Conservation (phyloP, 306 rosid genomes). For the cucumber (Cucumis sativus) region Cucumber_9930_V3 NC_026660.2:5967501-5968000, state of each 20-base stretch:
- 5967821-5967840: constrained; percentile 12
- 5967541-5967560: constrained; percentile 22
- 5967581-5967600: constrained; percentile 94
- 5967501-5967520: not conserved
- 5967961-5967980: constrained; percentile 33
- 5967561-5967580: constrained; percentile 68
- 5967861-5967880: constrained; percentile 92
- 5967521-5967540: constrained; percentile 15
- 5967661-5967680: constrained; percentile 37
- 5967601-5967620: constrained; percentile 90
- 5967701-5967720: constrained; percentile 94
- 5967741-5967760: constrained; percentile 84
- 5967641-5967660: constrained; percentile 46
- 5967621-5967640: constrained; percentile 77
- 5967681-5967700: constrained; percentile 88
- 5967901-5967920: constrained; percentile 39
- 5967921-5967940: constrained; percentile 32
- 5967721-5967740: constrained; percentile 81
- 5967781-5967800: not conserved
- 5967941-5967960: constrained; percentile 32
- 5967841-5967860: constrained; percentile 66
- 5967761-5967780: constrained; percentile 44
- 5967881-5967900: constrained; percentile 67
- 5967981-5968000: constrained; percentile 51
- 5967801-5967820: not conserved